phyloP scores from a whole-genome alignment of 2,329 filamentous ascomycete species.

The Penicillium freii region DNA sequence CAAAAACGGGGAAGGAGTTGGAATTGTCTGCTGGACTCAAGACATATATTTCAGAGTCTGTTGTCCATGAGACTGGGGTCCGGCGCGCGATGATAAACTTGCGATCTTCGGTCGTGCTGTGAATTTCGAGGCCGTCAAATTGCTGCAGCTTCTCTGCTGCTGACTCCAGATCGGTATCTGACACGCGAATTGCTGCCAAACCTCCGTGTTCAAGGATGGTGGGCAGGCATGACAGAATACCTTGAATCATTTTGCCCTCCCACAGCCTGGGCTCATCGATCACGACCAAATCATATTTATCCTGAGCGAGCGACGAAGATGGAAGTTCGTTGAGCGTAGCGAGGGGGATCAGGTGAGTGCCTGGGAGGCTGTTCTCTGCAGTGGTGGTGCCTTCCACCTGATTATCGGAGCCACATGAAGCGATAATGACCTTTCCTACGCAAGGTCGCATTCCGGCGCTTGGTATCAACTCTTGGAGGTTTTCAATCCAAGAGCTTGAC shows the following conservation, averaged over 20 bases:
- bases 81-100: conserved; percentile 13
- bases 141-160: conserved; percentile 5
- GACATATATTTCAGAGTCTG: conserved; percentile 17
- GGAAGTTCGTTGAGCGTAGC: conserved; percentile 4
- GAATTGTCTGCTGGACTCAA: conserved; percentile 4
- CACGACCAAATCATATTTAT: conserved; percentile 13
- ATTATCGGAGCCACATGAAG: conserved; percentile 3
- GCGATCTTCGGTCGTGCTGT: conserved; percentile 12
- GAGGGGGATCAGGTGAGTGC: conserved; percentile 4
- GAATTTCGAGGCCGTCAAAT: conserved; percentile 9
- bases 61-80: conserved; percentile 13
- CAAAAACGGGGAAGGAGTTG: conserved; percentile 4
- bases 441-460: conserved; percentile 11
- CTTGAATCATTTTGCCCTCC: conserved; percentile 1
- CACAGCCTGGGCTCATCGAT: conserved; percentile 15
- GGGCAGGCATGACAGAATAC: conserved; percentile 5
- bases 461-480: neutral
- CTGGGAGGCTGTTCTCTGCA: neutral
- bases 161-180: conserved; percentile 1
- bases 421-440: conserved; percentile 11
- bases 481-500: conserved; percentile 5
- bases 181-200: conserved; percentile 11
- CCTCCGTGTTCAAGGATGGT: conserved; percentile 12
- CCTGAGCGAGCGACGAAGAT: conserved; percentile 7
- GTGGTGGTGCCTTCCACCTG: neutral